Evolutionary conservation across 768 basidiomycete genomes (phyloP), one percentile per base, ranked within the genome.

Genomic region (Trametes sanguinea): DNA sequence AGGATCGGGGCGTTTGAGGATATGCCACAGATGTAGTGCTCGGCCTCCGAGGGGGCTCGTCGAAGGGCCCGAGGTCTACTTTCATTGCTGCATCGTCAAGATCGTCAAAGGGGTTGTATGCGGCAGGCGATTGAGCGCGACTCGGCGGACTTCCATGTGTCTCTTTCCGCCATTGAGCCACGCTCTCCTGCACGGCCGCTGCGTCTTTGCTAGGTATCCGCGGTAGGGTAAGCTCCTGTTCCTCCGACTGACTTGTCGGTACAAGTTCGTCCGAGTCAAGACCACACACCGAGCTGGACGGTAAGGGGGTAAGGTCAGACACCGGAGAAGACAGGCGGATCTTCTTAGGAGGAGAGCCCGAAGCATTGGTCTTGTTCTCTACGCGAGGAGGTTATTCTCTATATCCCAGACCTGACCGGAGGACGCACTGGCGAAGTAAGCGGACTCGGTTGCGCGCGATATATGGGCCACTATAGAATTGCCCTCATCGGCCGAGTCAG

Each of bases 181-280:
- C 76, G 55, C 65, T 76, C 39, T 77, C 73, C 57, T 74, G 75
- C 46, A 70, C 71, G 1, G 69, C 68, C 11, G 59, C 55, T 1
- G 67, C 63, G 62, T 77, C 69, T 30, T 68, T 69, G 5, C 61
- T 59, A 37, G 68, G 46, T 29, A 70, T 40, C 43, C 65, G 66
- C n/a, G 75, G 75, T 7, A 77, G 55, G 46, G 70, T 71, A 51
- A 87, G 74, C 64, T 89, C 87, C 48, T 80, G 75, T 69, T 88
- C 88, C 63, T 87, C 85, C 51, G 86, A 87, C 70, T 87, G 84
- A 65, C 87, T 89, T 50, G 85, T 88, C 22, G 83, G 85, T 7
- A 88, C 76, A 17, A 83, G 68, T 33, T 78, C 69, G 58, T 68
- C 69, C 14, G 57, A 48, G 14, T 65, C 66, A 1, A 22, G 9